Evolutionary conservation across 1,284 basidiomycete genomes (phyloP).

Genomic region (Wallemia ichthyophaga): DNA sequence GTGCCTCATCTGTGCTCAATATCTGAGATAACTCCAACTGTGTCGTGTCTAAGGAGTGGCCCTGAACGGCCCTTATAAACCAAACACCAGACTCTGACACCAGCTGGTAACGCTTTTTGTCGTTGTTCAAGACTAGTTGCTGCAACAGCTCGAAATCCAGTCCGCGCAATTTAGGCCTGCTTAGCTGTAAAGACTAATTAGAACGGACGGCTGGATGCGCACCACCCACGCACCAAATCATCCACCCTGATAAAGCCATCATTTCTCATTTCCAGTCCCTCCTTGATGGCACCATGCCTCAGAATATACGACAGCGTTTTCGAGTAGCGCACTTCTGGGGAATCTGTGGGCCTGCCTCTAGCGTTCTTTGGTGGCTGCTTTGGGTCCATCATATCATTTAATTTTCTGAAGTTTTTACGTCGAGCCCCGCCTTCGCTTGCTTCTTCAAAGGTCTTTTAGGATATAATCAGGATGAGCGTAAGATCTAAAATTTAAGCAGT

Average conservation of each 20-base stretch:
- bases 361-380: slow-evolving; percentile 5
- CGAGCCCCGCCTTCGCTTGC: too few species aligned
- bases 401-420: neutral
- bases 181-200: slow-evolving; percentile 17
- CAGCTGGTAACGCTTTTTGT: slow-evolving; percentile 47
- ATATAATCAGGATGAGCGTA: neutral
- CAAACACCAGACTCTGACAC: slow-evolving; percentile 20
- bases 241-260: slow-evolving; percentile 49
- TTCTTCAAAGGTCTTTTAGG: neutral
- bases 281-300: slow-evolving; percentile 47
- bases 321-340: slow-evolving; percentile 24
- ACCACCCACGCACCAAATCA: slow-evolving; percentile 30
- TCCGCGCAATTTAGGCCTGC: slow-evolving; percentile 23
- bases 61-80: slow-evolving; percentile 83
- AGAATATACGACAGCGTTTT: slow-evolving; percentile 60
- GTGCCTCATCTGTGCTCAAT: slow-evolving; percentile 28
- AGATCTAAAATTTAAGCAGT: neutral
- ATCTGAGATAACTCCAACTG: slow-evolving; percentile 37
- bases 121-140: slow-evolving; percentile 38
- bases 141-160: slow-evolving; percentile 30
- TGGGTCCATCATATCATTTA: neutral
- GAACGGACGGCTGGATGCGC: neutral
- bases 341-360: slow-evolving; percentile 16
- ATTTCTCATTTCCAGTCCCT: slow-evolving; percentile 35
- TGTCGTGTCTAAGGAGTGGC: slow-evolving; percentile 55